Conservation (phyloP, 2,329 filamentous ascomycete genomes). For the Penicillium sp. region DNA sequence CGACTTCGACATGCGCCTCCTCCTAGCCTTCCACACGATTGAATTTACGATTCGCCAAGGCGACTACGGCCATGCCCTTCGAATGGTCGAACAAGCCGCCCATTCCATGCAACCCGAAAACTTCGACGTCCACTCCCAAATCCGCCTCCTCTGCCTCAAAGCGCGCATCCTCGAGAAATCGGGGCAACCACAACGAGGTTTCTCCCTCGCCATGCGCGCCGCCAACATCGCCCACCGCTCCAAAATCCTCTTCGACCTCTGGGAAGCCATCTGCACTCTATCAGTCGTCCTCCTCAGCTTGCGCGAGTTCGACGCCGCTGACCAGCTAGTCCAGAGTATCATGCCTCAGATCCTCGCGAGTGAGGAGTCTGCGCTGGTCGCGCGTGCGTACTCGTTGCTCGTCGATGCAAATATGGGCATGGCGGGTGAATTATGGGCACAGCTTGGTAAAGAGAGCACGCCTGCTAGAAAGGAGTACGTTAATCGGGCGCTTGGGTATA, state of each 20-base stretch:
- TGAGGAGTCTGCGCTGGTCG: constrained; percentile 58
- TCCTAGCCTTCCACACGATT: constrained; percentile 56
- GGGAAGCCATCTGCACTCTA: constrained; percentile 65
- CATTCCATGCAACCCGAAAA: constrained; percentile 50
- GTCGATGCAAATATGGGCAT: constrained; percentile 75
- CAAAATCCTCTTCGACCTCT: constrained; percentile 63
- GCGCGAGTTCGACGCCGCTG: constrained; percentile 64
- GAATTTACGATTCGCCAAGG: constrained; percentile 54
- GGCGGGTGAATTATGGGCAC: constrained; percentile 49
- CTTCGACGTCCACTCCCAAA: constrained; percentile 61
- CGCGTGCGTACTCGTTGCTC: constrained; percentile 62
- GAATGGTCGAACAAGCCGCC: constrained; percentile 50
- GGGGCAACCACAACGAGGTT: constrained; percentile 66
- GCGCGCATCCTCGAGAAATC: constrained; percentile 63
- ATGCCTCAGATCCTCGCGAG: constrained; percentile 73
- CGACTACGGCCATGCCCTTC: constrained; percentile 51
- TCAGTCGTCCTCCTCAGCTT: constrained; percentile 64
- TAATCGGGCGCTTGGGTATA: constrained; percentile 54
- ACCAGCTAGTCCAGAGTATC: constrained; percentile 59
- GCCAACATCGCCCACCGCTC: constrained; percentile 67
- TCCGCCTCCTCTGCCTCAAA: constrained; percentile 69
- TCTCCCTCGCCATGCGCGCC: constrained; percentile 71
- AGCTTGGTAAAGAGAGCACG: constrained; percentile 15
- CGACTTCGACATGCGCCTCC: constrained; percentile 57
- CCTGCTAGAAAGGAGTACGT: constrained; percentile 52